Percentiles rank a stretch among this genome's conserved stretches.
phyloP scores from a whole-genome alignment of 2,329 filamentous ascomycete genomes.

The Exutisphaerella laricina region DNA sequence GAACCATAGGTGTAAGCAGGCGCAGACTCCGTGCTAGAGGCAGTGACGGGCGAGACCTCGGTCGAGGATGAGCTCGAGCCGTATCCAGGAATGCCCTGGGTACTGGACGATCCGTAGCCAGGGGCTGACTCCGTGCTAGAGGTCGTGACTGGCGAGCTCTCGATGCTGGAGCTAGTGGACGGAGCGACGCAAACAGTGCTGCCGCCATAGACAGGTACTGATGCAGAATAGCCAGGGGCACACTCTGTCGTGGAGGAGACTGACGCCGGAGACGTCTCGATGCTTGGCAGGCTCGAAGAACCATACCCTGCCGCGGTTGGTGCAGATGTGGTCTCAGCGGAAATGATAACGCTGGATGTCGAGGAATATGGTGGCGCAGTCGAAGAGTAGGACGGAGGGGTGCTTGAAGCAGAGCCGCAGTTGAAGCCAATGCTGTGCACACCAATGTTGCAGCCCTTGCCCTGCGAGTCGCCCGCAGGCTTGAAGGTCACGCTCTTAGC shows the following conservation, averaged over 20 bases:
- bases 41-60: too few relatives aligned
- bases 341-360: conserved; percentile 18
- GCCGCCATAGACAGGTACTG: conserved; percentile 9
- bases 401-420: conserved; percentile 48
- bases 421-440: conserved; percentile 72
- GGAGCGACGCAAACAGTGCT: conserved; percentile 4
- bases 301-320: conserved; percentile 1
- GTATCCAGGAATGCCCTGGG: conserved; percentile 1
- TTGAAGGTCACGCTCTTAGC: conserved; percentile 72
- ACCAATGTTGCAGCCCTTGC: conserved; percentile 58
- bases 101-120: neutral
- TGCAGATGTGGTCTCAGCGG: conserved; percentile 13
- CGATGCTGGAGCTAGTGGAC: conserved; percentile 16
- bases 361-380: conserved; percentile 23
- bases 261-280: conserved; percentile 9
- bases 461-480: conserved; percentile 33
- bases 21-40: too few relatives aligned
- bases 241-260: conserved; percentile 15
- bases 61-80: neutral
- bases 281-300: conserved; percentile 5
- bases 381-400: conserved; percentile 28
- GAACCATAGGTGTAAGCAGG: neutral
- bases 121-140: neutral
- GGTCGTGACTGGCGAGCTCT: conserved; percentile 16
- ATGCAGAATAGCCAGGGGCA: conserved; percentile 8